Evolutionary conservation across 176 grass and related monocot genomes (phyloP), one percentile per base, ranked within the genome.

Genomic region (Zoysia japonica): DNA sequence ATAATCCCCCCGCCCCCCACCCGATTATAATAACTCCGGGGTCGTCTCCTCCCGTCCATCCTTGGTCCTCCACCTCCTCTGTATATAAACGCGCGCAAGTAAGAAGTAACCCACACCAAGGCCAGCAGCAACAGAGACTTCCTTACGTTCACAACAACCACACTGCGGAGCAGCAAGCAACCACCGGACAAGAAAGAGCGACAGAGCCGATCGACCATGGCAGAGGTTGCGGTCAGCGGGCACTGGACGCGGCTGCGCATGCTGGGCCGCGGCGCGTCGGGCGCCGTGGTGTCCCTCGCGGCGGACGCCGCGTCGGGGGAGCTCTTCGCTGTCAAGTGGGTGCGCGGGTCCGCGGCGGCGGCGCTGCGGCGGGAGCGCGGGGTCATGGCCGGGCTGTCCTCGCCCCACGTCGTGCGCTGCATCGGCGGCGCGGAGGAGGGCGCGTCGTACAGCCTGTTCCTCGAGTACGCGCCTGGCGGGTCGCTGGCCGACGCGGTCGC

Each of bases 381-480:
- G 9, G 71, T 93, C 13, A 72, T 93, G 40, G 17, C 70, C 0
- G 61, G 64, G 5, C 82, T 97, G 41, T 71, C 8, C 46, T 93
- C 88, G 49, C 91, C 88, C 0, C 45, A 93, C 78, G 72, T 97
- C 55, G 69, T 97, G 47, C 87, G 75, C 9, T 97, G 85, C 84
- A 69, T 91, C 62, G 93, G 93, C 15, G 71, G 40, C 11, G 72
- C 44, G 47, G 11, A 10, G 5, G 35, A 35, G 0, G 79, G 60
- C 37, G 54, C 49, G 3, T 73, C 79, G 0, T 84, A 78, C 55
- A 11, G 48, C 13, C 43, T 76, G 9, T 91, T 97, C 75, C 72
- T 97, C 14, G 96, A 98, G 90, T 91, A 91, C 71, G 96, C 92
- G 35, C 63, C 90, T 3, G 88, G 90, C 41, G 96, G 96, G 10